Conservation (phyloP, 805 yeast genomes). For the Yarrowia hollandica region DNA sequence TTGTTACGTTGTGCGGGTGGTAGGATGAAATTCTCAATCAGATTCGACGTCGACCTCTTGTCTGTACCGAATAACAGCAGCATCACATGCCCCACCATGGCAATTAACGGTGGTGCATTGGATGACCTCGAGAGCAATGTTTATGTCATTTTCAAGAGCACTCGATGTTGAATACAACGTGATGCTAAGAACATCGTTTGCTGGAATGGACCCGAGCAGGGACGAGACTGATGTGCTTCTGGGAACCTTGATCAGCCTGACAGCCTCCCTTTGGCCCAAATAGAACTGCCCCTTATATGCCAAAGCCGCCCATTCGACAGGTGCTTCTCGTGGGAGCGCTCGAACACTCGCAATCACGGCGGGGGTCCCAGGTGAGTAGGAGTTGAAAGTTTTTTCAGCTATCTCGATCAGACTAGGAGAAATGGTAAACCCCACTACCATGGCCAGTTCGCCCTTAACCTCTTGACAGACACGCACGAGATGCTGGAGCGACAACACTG, state of each 20-base stretch:
- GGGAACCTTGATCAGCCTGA: background rate
- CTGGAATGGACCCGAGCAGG: background rate
- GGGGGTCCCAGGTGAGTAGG: background rate
- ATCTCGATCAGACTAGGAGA: background rate
- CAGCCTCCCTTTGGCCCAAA: background rate
- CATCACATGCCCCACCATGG: background rate
- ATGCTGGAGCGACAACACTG: constrained; percentile 1
- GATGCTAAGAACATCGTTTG: background rate
- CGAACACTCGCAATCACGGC: background rate
- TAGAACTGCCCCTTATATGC: background rate
- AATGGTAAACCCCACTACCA: background rate
- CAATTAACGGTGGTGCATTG: background rate
- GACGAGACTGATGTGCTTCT: background rate
- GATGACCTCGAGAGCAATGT: background rate
- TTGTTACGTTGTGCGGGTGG: too few relatives aligned
- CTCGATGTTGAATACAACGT: background rate
- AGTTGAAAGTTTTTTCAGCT: background rate
- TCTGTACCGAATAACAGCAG: background rate
- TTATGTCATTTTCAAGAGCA: background rate
- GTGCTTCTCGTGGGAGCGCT: constrained; percentile 2
- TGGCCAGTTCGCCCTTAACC: background rate
- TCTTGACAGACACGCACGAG: constrained; percentile 4
- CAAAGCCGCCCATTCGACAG: constrained; percentile 17
- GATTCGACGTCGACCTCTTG: background rate
- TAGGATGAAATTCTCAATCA: too few relatives aligned